Percentiles rank a stretch among this genome's conserved stretches.
These are phyloP conservation scores for Penicillium corylophilum DNA, from an alignment of 2,329 filamentous ascomycete species.

Conservation along the genomic window DNA sequence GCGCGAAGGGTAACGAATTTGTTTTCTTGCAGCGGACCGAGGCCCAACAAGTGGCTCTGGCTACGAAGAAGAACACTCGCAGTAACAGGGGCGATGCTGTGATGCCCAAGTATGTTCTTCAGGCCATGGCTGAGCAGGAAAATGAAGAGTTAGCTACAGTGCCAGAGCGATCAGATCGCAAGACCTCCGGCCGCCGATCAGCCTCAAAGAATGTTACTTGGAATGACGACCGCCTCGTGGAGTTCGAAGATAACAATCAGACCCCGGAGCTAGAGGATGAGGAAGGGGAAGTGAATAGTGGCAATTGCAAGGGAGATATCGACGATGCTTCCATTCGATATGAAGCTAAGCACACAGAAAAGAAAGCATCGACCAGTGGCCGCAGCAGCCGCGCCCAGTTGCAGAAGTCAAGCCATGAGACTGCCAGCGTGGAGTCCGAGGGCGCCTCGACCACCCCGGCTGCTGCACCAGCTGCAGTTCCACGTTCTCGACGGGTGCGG, in stretches of 20 bases:
- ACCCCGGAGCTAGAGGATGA: slow-evolving; percentile 12
- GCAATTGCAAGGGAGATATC: slow-evolving; percentile 22
- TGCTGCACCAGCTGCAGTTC: slow-evolving; percentile 27
- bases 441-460: slow-evolving; percentile 15
- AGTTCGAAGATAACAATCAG: slow-evolving; percentile 29
- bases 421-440: slow-evolving; percentile 14
- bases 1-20: slow-evolving; percentile 47
- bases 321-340: slow-evolving; percentile 13
- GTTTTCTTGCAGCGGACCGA: slow-evolving; percentile 44
- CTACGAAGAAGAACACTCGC: slow-evolving; percentile 45
- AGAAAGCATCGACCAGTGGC: slow-evolving; percentile 23
- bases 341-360: slow-evolving; percentile 21
- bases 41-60: slow-evolving; percentile 41
- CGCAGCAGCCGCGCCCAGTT: slow-evolving; percentile 27
- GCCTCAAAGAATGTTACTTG: slow-evolving; percentile 36
- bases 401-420: slow-evolving; percentile 11
- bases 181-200: slow-evolving; percentile 4
- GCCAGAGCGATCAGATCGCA: slow-evolving; percentile 1
- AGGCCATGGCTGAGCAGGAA: slow-evolving; percentile 23
- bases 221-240: slow-evolving; percentile 39
- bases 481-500: slow-evolving; percentile 33
- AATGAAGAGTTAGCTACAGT: slow-evolving; percentile 2
- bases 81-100: slow-evolving; percentile 42
- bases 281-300: slow-evolving; percentile 9
- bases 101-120: slow-evolving; percentile 32